Conservation (phyloP, 2,329 filamentous ascomycete genomes). For the Cryphonectria radicalis region DNA sequence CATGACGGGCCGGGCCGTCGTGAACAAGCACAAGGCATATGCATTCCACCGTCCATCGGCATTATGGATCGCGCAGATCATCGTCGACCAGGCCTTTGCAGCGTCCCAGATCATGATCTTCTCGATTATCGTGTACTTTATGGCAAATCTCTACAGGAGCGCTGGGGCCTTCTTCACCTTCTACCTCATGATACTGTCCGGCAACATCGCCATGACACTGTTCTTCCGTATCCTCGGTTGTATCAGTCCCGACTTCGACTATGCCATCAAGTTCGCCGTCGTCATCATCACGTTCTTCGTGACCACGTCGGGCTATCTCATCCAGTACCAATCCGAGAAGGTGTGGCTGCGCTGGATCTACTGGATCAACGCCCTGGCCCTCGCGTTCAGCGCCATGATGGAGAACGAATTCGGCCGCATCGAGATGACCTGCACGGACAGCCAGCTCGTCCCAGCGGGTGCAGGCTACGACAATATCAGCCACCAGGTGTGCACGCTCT, state of each 20-base stretch:
- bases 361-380: constrained; percentile 75
- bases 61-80: constrained; percentile 81
- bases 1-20: constrained; percentile 76
- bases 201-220: constrained; percentile 74
- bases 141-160: constrained; percentile 70
- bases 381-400: constrained; percentile 80
- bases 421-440: constrained; percentile 68
- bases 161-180: constrained; percentile 80
- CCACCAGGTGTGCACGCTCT: constrained; percentile 80
- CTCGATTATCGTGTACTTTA: constrained; percentile 78
- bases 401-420: constrained; percentile 80
- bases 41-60: constrained; percentile 83
- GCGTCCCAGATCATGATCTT: constrained; percentile 73
- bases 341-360: constrained; percentile 82
- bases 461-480: constrained; percentile 71
- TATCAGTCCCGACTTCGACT: constrained; percentile 79
- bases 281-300: constrained; percentile 82
- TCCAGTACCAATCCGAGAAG: constrained; percentile 76
- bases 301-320: constrained; percentile 80
- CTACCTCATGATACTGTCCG: constrained; percentile 69
- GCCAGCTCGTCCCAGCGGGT: constrained; percentile 73
- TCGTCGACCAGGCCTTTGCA: constrained; percentile 76
- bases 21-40: constrained; percentile 84
- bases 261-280: constrained; percentile 81
- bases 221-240: constrained; percentile 79